Evolutionary conservation across 2,329 filamentous ascomycete species (phyloP).

Genomic region (Sporothrix pallida): DNA sequence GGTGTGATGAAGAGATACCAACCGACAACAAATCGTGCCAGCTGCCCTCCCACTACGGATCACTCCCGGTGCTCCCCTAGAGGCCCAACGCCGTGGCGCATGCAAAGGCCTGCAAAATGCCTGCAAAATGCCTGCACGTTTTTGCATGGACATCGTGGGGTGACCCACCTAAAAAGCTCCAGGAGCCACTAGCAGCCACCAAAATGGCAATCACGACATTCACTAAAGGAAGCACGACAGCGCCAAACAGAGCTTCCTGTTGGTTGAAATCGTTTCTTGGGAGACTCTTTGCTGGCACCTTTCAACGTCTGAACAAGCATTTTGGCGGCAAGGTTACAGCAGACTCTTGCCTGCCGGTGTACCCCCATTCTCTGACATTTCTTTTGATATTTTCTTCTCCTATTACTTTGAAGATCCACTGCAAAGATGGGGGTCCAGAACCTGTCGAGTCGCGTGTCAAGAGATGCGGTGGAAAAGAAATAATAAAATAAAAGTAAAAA

Average conservation of each 20-base stretch:
- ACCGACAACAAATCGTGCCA: neutral
- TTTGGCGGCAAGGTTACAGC: neutral
- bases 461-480: neutral
- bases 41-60: neutral
- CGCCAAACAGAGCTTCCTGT: neutral
- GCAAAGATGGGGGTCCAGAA: neutral
- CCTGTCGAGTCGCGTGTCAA: neutral
- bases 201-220: constrained; percentile 18
- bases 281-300: no score
- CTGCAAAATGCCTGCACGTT: neutral
- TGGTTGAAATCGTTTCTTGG: neutral
- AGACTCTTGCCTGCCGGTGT: neutral
- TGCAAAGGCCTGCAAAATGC: neutral
- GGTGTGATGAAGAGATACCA: neutral
- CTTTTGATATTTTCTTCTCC: neutral
- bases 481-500: neutral
- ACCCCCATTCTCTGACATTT: neutral
- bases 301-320: neutral
- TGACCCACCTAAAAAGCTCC: neutral
- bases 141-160: neutral
- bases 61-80: constrained; percentile 19
- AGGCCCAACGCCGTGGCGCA: neutral
- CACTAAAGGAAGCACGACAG: constrained; percentile 13
- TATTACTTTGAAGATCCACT: neutral
- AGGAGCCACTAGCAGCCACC: neutral